Conservation (phyloP, 1,139 yeast species). For the Ogataea hybrid region DNA sequence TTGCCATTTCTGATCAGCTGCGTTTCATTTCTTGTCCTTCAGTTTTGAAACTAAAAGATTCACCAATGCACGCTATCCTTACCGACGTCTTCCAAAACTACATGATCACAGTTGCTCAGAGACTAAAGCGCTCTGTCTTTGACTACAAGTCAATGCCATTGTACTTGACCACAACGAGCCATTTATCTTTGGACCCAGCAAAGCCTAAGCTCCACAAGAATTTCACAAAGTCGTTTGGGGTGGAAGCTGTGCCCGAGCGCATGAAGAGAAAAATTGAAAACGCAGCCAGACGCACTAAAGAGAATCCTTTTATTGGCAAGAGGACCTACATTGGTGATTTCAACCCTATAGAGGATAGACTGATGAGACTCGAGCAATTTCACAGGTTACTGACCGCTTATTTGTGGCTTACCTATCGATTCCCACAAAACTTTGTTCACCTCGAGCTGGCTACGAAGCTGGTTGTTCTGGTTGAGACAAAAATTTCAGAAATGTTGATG, state of each 20-base stretch:
- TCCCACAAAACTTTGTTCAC: slow-evolving; percentile 79
- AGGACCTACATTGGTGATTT: slow-evolving; percentile 18
- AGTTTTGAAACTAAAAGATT: slow-evolving; percentile 30
- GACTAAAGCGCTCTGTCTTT: slow-evolving; percentile 42
- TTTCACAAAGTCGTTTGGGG: slow-evolving; percentile 18
- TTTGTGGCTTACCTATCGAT: slow-evolving; percentile 85
- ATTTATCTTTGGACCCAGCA: slow-evolving; percentile 9
- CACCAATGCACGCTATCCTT: slow-evolving; percentile 27
- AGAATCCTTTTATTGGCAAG: slow-evolving; percentile 17
- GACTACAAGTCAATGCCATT: slow-evolving; percentile 41
- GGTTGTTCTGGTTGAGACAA: slow-evolving; percentile 61
- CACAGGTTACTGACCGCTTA: slow-evolving; percentile 70
- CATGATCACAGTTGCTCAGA: slow-evolving; percentile 39
- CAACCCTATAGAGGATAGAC: slow-evolving; percentile 37
- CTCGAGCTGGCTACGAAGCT: slow-evolving; percentile 70
- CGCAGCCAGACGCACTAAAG: slow-evolving; percentile 14
- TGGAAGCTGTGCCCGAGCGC: slow-evolving; percentile 29
- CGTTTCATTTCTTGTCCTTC: slow-evolving; percentile 62
- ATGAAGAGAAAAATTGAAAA: slow-evolving; percentile 18
- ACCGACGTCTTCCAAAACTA: slow-evolving; percentile 32
- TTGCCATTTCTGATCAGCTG: slow-evolving; percentile 52
- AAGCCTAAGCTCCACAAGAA: slow-evolving; percentile 19
- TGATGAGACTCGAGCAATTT: slow-evolving; percentile 60
- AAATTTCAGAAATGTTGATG: slow-evolving; percentile 60
- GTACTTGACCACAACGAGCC: slow-evolving; percentile 33